Evolutionary conservation across 2,329 filamentous ascomycete genomes (phyloP).

Genomic region (Penicillium sp.): DNA sequence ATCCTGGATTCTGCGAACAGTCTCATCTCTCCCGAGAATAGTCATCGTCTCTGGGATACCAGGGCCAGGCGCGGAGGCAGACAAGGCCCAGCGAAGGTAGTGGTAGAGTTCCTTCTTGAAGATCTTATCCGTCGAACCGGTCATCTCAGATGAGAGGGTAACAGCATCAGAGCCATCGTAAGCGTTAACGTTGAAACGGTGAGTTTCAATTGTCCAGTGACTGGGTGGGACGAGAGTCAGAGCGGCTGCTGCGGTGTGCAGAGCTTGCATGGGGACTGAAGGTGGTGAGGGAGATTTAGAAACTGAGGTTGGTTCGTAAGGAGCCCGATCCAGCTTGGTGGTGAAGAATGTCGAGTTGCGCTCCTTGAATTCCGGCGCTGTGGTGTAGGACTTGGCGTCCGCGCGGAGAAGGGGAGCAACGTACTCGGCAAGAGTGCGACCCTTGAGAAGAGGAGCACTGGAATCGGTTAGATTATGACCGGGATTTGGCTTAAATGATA

Average conservation of each 20-base stretch:
- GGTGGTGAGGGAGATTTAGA: slow-evolving; percentile 18
- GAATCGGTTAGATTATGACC: not conserved
- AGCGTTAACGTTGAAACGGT: slow-evolving; percentile 41
- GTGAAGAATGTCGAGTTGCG: slow-evolving; percentile 62
- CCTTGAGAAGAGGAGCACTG: slow-evolving; percentile 31
- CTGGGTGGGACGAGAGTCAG: slow-evolving; percentile 42
- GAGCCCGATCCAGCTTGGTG: slow-evolving; percentile 28
- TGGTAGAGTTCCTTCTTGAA: slow-evolving; percentile 53
- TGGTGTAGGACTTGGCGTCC: slow-evolving; percentile 61
- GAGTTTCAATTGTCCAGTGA: slow-evolving; percentile 43
- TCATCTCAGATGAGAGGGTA: slow-evolving; percentile 3
- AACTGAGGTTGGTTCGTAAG: slow-evolving; percentile 23
- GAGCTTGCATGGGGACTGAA: slow-evolving; percentile 34
- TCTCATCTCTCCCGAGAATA: slow-evolving; percentile 56
- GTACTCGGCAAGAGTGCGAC: slow-evolving; percentile 47
- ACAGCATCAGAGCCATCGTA: slow-evolving; percentile 30
- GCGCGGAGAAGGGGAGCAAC: slow-evolving; percentile 53
- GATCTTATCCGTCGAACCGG: slow-evolving; percentile 29
- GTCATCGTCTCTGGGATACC: slow-evolving; percentile 55
- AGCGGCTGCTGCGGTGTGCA: slow-evolving; percentile 48
- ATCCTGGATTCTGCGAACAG: slow-evolving; percentile 46
- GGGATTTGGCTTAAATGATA: not conserved
- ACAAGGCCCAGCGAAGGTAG: slow-evolving; percentile 59
- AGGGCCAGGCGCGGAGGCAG: slow-evolving; percentile 55
- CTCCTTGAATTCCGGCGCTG: slow-evolving; percentile 55